These are phyloP conservation scores for Colletotrichum kahawae DNA, from an alignment of 2,329 filamentous ascomycete species.

Conservation along the genomic window DNA sequence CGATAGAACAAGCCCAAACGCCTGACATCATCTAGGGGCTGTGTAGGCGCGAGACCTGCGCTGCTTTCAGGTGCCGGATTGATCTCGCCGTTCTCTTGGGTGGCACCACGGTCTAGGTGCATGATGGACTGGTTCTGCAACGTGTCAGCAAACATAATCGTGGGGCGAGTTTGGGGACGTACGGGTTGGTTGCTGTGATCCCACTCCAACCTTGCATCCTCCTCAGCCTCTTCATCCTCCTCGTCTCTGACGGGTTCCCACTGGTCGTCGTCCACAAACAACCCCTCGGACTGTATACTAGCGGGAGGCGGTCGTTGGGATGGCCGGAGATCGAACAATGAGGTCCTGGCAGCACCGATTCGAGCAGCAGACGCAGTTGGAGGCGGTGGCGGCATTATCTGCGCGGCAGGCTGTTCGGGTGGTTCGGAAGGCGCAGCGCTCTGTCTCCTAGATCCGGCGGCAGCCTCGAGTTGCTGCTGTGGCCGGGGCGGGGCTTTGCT, in stretches of 20 bases:
- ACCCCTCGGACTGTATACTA: slow-evolving; percentile 66
- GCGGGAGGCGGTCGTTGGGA: slow-evolving; percentile 60
- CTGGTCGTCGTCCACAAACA: slow-evolving; percentile 78
- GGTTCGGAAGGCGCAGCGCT: slow-evolving; percentile 43
- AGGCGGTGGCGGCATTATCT: slow-evolving; percentile 32
- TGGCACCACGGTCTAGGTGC: slow-evolving; percentile 45
- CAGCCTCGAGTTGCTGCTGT: slow-evolving; percentile 53
- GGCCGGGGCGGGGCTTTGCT: slow-evolving; percentile 41
- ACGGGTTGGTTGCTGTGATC: slow-evolving; percentile 71
- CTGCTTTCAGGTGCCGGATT: slow-evolving; percentile 28
- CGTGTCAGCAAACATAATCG: slow-evolving; percentile 30
- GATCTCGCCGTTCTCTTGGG: slow-evolving; percentile 28
- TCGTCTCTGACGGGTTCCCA: slow-evolving; percentile 73
- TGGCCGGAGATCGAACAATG: slow-evolving; percentile 51
- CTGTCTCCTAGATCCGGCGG: slow-evolving; percentile 43
- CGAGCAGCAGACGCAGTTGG: slow-evolving; percentile 24
- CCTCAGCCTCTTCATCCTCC: slow-evolving; percentile 67
- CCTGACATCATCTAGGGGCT: slow-evolving; percentile 72
- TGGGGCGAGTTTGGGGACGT: slow-evolving; percentile 32
- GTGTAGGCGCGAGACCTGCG: slow-evolving; percentile 68
- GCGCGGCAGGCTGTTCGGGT: slow-evolving; percentile 27
- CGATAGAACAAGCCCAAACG: slow-evolving; percentile 45
- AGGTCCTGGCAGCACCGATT: slow-evolving; percentile 17
- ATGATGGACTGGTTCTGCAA: slow-evolving; percentile 48
- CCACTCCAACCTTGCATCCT: slow-evolving; percentile 75